Base-by-base conservation (phyloP, 1,284 basidiomycete genomes). In the Grifola frondosa region DNA sequence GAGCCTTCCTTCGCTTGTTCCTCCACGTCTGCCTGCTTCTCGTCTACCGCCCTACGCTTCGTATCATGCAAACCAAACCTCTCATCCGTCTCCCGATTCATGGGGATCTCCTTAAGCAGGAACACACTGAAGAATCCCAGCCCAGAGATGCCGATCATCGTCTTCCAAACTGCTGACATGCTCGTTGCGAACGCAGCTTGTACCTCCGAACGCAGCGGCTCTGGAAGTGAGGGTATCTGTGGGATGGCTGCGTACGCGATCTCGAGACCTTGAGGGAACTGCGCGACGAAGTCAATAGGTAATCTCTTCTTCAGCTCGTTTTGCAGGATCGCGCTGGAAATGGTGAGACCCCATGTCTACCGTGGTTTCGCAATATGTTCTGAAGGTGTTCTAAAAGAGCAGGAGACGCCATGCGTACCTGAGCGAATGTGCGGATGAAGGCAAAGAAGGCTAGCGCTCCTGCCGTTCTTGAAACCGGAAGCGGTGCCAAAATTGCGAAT, bases 321-420 rank as follows among this genome's bases (percentile, higher is more conserved):
- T 42, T 72, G 64, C 1, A 74, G 57, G n/a, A 74, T 59, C 0
- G 67, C 61, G 19, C 60, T 57, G 3, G 63, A 59, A 44, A 71
- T 65, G 3, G 69, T 58, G 38, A 71, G 57, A 3, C 71, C 71
- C 65, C 66, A 72, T 2, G 61, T 64, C 65, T 70, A 35, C n/a
- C n/a, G n/a, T n/a, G n/a, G n/a, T n/a, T n/a, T n/a, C n/a, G n/a
- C n/a, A n/a, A n/a, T n/a, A n/a, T n/a, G n/a, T n/a, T n/a, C n/a
- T n/a, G n/a, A n/a, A n/a, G n/a, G n/a, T n/a, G n/a, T n/a, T n/a
- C n/a, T n/a, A n/a, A n/a, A n/a, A n/a, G n/a, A n/a, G n/a, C n/a
- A n/a, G n/a, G n/a, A n/a, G n/a, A n/a, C n/a, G n/a, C n/a, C n/a
- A n/a, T n/a, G n/a, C 44, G 15, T 22, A 50, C 54, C 50, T 58